These are phyloP conservation scores for Cenchrus americanus DNA, from an alignment of 176 grass and related monocot genomes.

Conservation along the genomic window DNA sequence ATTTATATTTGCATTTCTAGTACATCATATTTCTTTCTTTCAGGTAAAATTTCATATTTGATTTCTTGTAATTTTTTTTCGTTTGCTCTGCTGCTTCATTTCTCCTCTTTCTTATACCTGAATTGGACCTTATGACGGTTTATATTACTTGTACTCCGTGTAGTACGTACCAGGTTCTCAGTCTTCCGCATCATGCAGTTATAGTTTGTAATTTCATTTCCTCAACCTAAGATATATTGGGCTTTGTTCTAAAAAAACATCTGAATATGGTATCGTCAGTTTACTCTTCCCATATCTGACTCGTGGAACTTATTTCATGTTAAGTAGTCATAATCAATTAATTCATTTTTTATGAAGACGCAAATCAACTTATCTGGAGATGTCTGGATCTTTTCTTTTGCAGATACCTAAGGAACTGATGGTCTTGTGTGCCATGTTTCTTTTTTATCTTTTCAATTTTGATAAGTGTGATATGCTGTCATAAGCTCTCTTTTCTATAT, in stretches of 20 bases:
- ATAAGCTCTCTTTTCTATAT: not conserved
- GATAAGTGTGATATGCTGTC: not conserved
- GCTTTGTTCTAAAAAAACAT: not conserved
- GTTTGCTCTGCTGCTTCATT: not conserved
- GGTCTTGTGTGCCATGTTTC: not conserved
- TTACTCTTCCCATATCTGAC: not conserved
- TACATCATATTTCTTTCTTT: not conserved
- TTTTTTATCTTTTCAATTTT: not conserved
- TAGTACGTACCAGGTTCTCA: not conserved
- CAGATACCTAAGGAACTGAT: not conserved
- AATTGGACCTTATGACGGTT: not conserved
- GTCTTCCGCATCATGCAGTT: not conserved
- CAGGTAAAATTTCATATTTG: not conserved
- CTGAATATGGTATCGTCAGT: not conserved
- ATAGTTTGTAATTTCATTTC: not conserved
- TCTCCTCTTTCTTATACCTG: not conserved
- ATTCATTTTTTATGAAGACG: not conserved
- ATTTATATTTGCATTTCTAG: not conserved
- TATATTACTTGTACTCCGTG: not conserved
- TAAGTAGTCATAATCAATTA: not conserved
- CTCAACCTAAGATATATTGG: not conserved
- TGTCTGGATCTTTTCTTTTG: not conserved
- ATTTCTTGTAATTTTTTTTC: no score
- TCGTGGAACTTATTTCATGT: not conserved
- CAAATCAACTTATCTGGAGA: not conserved